A percentile compares a stretch with the other conserved stretches of the same genome.
These are phyloP conservation scores for Ceratobasidium sp. DNA, from an alignment of 1,284 basidiomycete species.

Conservation along the genomic window DNA sequence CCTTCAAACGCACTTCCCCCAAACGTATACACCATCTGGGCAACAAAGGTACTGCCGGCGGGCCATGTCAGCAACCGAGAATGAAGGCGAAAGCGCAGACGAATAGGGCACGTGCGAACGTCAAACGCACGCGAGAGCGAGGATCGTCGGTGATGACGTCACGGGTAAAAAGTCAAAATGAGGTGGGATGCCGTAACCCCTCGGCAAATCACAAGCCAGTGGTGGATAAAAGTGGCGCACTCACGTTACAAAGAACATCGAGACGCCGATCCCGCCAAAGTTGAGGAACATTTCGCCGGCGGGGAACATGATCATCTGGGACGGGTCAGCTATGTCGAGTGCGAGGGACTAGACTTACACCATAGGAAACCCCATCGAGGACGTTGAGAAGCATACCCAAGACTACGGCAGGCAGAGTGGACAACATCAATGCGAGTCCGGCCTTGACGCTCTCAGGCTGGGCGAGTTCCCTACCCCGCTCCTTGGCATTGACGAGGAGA, in stretches of 20 bases:
- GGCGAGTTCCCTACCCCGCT: not conserved
- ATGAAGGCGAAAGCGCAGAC: not conserved
- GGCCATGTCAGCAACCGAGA: constrained; percentile 19
- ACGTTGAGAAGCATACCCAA: constrained; percentile 90
- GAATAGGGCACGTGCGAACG: constrained; percentile 32
- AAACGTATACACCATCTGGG: constrained; percentile 85
- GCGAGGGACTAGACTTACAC: constrained; percentile 48
- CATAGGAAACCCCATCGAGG: constrained; percentile 90
- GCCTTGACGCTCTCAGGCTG: constrained; percentile 9
- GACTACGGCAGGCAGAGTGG: constrained; percentile 76
- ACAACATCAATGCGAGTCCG: not conserved
- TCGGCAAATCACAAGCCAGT: too few species aligned
- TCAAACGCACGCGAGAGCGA: too few species aligned
- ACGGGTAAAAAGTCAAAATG: too few species aligned
- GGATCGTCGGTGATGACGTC: too few species aligned
- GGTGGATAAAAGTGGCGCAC: constrained; percentile 44
- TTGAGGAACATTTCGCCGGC: constrained; percentile 76
- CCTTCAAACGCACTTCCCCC: constrained; percentile 89
- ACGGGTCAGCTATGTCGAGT: not conserved
- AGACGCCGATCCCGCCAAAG: constrained; percentile 89
- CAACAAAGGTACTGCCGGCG: constrained; percentile 64
- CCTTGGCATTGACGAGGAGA: not conserved
- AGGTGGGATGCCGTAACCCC: too few species aligned
- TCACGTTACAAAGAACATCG: constrained; percentile 90
- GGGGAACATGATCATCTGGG: constrained; percentile 88